These are phyloP conservation scores for Strobilomyces dryophilus DNA, from an alignment of 768 basidiomycete species.

Conservation along the genomic window DNA sequence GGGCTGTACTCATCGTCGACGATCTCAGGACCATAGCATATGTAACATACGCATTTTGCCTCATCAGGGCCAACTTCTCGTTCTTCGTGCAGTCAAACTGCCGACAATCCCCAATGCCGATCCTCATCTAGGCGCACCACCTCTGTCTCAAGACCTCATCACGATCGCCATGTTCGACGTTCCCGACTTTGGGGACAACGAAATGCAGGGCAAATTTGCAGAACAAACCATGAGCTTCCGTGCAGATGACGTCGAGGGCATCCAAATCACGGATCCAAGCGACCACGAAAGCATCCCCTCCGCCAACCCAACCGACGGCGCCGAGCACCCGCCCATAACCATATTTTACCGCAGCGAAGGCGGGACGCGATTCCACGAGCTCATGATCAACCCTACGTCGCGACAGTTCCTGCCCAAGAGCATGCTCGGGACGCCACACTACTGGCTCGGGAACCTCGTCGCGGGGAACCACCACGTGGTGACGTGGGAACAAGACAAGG, in stretches of 20 bases:
- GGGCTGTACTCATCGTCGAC: slow-evolving; percentile 5
- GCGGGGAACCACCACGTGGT: slow-evolving; percentile 24
- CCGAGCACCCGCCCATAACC: slow-evolving; percentile 30
- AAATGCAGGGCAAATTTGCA: slow-evolving; percentile 23
- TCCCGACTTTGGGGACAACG: slow-evolving; percentile 28
- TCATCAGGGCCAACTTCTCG: slow-evolving; percentile 46
- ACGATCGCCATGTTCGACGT: slow-evolving; percentile 30
- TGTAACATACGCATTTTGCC: slow-evolving; percentile 51
- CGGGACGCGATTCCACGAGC: slow-evolving; percentile 26
- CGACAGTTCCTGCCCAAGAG: slow-evolving; percentile 21
- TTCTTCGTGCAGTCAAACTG: slow-evolving; percentile 42
- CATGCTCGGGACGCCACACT: slow-evolving; percentile 25
- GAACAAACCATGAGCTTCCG: slow-evolving; percentile 29
- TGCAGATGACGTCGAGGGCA: slow-evolving; percentile 32
- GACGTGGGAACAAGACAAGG: slow-evolving; percentile 25
- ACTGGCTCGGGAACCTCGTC: slow-evolving; percentile 25
- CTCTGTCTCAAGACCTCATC: slow-evolving; percentile 24
- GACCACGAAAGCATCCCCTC: slow-evolving; percentile 18
- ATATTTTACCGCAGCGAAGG: slow-evolving; percentile 32
- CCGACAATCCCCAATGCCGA: slow-evolving; percentile 2
- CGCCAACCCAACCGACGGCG: slow-evolving; percentile 16
- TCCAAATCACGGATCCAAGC: slow-evolving; percentile 31
- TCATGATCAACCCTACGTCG: slow-evolving; percentile 26
- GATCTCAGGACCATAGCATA: slow-evolving; percentile 42
- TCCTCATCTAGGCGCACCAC: slow-evolving; percentile 11